phyloP scores from a whole-genome alignment of 2,329 filamentous ascomycete species.

The Fusarium penzigii region DNA sequence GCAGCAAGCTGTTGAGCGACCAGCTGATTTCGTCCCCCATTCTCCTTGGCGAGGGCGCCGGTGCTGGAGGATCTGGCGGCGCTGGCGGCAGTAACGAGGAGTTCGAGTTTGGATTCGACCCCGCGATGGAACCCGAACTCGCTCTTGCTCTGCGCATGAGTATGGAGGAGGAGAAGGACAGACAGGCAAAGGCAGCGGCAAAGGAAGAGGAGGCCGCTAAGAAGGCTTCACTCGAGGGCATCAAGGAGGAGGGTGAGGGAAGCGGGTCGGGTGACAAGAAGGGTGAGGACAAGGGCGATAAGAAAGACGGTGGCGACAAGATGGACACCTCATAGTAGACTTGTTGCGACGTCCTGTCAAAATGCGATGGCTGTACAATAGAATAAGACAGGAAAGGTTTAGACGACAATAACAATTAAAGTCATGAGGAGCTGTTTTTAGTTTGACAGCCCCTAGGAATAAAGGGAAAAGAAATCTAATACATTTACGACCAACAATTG shows the following conservation, averaged over 20 bases:
- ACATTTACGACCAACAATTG: neutral
- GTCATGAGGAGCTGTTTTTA: constrained; percentile 22
- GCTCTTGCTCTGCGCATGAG: constrained; percentile 95
- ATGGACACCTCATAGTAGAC: constrained; percentile 78
- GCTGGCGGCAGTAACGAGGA: constrained; percentile 65
- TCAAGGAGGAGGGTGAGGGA: constrained; percentile 76
- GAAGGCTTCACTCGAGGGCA: constrained; percentile 76
- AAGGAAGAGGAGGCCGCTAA: constrained; percentile 72
- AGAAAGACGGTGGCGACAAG: constrained; percentile 72
- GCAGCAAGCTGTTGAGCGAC: constrained; percentile 89
- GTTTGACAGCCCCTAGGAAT: neutral
- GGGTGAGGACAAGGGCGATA: constrained; percentile 61
- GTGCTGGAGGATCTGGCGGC: constrained; percentile 56
- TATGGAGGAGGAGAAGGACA: constrained; percentile 95
- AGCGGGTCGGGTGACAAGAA: constrained; percentile 68
- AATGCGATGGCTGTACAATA: constrained; percentile 38
- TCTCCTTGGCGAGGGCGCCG: constrained; percentile 75
- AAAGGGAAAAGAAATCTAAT: neutral
- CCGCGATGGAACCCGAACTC: constrained; percentile 87
- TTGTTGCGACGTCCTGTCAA: constrained; percentile 26
- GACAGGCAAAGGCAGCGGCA: constrained; percentile 82
- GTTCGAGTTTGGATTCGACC: constrained; percentile 80
- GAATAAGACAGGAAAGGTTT: constrained; percentile 27
- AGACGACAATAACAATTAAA: constrained; percentile 28
- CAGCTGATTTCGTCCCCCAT: constrained; percentile 89